phyloP scores from a whole-genome alignment of 164 flowering plant species.

The Taxillus chinensis region DNA sequence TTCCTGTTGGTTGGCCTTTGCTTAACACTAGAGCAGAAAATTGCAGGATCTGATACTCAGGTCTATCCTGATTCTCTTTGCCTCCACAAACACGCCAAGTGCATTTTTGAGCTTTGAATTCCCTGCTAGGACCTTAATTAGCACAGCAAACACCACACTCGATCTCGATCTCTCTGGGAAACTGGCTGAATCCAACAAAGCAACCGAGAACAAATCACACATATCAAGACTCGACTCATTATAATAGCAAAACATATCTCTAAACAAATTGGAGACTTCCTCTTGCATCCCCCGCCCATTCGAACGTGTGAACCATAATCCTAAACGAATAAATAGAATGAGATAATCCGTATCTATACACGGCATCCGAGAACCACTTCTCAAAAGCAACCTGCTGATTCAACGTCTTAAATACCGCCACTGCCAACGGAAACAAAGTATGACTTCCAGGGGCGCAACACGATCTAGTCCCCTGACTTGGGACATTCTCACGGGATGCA shows the following conservation, averaged over 20 bases:
- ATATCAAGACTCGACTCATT: conserved; percentile 16
- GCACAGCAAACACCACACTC: conserved; percentile 18
- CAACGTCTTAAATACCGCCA: conserved; percentile 33
- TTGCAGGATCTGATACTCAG: conserved; percentile 30
- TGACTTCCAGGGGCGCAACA: neutral
- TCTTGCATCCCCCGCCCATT: conserved; percentile 29
- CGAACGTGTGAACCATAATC: conserved; percentile 32
- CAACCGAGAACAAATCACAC: conserved; percentile 20
- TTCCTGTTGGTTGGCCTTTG: conserved; percentile 24
- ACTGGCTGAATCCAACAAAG: conserved; percentile 19
- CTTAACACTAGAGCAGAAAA: conserved; percentile 46
- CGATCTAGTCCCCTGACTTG: neutral
- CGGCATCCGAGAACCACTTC: conserved; percentile 21
- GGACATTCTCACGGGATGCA: neutral
- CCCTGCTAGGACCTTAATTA: conserved; percentile 44
- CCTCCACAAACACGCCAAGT: conserved; percentile 25
- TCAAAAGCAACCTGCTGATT: conserved; percentile 27
- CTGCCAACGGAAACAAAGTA: conserved; percentile 24
- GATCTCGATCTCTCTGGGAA: conserved; percentile 9
- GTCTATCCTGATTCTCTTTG: conserved; percentile 25
- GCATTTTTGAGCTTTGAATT: conserved; percentile 43
- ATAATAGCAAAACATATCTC: conserved; percentile 30
- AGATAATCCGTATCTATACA: conserved; percentile 25
- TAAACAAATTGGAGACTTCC: conserved; percentile 34
- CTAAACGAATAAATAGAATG: conserved; percentile 30